Percentiles rank a stretch among this genome's conserved stretches.
Conservation (phyloP, 345 rosid genomes). For the Aquilaria malaccensis region DNA sequence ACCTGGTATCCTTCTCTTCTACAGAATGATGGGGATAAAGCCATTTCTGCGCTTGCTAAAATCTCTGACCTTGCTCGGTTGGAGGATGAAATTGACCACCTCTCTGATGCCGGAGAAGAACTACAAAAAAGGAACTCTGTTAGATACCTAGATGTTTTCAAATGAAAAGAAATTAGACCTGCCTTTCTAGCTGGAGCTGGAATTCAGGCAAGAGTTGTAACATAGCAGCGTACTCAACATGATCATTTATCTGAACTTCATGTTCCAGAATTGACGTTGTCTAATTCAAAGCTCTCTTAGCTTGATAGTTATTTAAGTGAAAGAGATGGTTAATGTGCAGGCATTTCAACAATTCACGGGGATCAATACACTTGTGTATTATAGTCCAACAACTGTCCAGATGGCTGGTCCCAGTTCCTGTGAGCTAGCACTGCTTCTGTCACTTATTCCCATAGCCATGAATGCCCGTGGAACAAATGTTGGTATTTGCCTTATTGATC, state of each 20-base stretch:
- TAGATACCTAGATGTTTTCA: conserved; percentile 66
- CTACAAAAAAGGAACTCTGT: conserved; percentile 30
- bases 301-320: too few species aligned
- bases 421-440: conserved; percentile 71
- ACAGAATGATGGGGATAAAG: conserved; percentile 51
- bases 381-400: conserved; percentile 95
- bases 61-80: conserved; percentile 69
- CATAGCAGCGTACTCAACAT: too few species aligned
- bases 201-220: conserved; percentile 60
- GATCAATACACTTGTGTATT: conserved; percentile 97
- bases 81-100: conserved; percentile 79
- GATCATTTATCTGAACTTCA: too few species aligned
- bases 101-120: conserved; percentile 70
- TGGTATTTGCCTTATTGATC: conserved; percentile 85
- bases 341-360: conserved; percentile 98
- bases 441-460: conserved; percentile 69
- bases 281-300: too few species aligned
- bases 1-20: too few species aligned
- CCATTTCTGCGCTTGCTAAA: conserved; percentile 47
- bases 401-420: conserved; percentile 88
- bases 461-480: conserved; percentile 81
- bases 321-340: conserved; percentile 26
- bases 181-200: conserved; percentile 96
- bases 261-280: too few species aligned
- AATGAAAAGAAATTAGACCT: conserved; percentile 71